Evolutionary conservation across 2,329 filamentous ascomycete species (phyloP).

Genomic region (Aspergillus sp.): DNA sequence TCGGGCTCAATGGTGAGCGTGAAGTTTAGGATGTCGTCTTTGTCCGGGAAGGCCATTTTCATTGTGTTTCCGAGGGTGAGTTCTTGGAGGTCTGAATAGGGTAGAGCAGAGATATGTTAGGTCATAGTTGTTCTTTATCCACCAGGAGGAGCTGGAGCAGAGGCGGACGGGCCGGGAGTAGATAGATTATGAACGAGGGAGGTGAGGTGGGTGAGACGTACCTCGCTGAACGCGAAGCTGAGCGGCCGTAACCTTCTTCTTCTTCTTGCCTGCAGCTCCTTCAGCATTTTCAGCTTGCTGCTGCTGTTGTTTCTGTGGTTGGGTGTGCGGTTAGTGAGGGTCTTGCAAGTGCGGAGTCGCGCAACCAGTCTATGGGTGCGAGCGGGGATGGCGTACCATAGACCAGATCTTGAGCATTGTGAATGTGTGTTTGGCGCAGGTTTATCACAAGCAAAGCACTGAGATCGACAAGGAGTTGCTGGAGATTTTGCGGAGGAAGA

Average conservation of each 20-base stretch:
- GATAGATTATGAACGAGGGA: neutral
- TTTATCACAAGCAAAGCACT: neutral
- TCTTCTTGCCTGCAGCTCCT: slow-evolving; percentile 77
- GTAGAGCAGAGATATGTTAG: neutral
- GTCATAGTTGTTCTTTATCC: neutral
- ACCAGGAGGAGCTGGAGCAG: neutral
- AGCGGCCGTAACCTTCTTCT: slow-evolving; percentile 98
- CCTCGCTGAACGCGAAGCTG: slow-evolving; percentile 96
- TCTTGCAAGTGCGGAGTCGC: neutral
- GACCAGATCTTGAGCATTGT: slow-evolving; percentile 99
- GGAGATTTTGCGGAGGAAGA: neutral
- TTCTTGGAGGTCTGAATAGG: slow-evolving; percentile 51
- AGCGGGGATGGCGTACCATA: slow-evolving; percentile 68
- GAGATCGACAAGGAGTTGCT: neutral
- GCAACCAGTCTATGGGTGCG: neutral
- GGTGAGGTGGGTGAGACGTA: slow-evolving; percentile 45
- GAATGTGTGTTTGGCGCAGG: slow-evolving; percentile 15
- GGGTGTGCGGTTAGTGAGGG: neutral
- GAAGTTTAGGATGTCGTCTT: slow-evolving; percentile 64
- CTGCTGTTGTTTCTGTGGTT: slow-evolving; percentile 71
- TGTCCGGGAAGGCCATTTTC: slow-evolving; percentile 60
- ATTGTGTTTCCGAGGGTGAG: slow-evolving; percentile 59
- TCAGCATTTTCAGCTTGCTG: slow-evolving; percentile 95
- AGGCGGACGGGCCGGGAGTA: neutral
- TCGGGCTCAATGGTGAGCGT: slow-evolving; percentile 55